A percentile compares a stretch with the other conserved stretches of the same genome.
phyloP scores from a whole-genome alignment of 257 asterid species.

The Ligustrum vulgare region DNA sequence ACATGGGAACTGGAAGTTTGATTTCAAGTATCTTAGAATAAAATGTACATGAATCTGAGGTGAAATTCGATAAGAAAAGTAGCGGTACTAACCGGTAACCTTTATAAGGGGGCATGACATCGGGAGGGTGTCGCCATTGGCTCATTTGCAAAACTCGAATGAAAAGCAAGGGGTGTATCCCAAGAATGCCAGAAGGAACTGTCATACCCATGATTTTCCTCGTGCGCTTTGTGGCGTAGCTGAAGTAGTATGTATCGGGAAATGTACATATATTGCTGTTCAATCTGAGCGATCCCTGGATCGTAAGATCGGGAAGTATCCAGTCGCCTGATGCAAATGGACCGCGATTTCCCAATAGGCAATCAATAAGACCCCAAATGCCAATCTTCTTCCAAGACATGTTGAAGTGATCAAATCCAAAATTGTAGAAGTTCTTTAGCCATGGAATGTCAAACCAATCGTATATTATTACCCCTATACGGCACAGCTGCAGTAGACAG shows the following conservation, averaged over 20 bases:
- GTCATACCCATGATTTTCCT: constrained; percentile 66
- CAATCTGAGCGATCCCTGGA: constrained; percentile 75
- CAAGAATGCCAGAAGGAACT: constrained; percentile 76
- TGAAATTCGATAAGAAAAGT: neutral
- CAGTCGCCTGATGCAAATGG: constrained; percentile 94
- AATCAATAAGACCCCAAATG: constrained; percentile 76
- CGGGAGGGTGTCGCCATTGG: constrained; percentile 82
- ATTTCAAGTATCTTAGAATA: neutral
- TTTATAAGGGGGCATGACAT: constrained; percentile 76
- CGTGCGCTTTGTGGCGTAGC: constrained; percentile 90
- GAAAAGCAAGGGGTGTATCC: constrained; percentile 79
- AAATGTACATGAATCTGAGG: neutral
- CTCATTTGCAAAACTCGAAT: constrained; percentile 90
- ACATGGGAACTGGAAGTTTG: neutral
- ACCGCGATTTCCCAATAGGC: constrained; percentile 81
- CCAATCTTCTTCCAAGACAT: constrained; percentile 76
- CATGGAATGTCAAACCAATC: constrained; percentile 88
- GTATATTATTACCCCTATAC: constrained; percentile 79
- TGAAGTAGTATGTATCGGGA: constrained; percentile 89
- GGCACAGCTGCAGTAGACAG: constrained; percentile 79
- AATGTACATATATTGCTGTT: constrained; percentile 64
- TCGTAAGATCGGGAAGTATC: constrained; percentile 93
- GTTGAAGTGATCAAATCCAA: constrained; percentile 94
- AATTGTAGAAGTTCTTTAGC: constrained; percentile 80
- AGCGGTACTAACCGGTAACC: constrained; percentile 70